These are phyloP conservation scores for Lonicera japonica DNA, from an alignment of 129 eudicot species.

Conservation along the genomic window DNA sequence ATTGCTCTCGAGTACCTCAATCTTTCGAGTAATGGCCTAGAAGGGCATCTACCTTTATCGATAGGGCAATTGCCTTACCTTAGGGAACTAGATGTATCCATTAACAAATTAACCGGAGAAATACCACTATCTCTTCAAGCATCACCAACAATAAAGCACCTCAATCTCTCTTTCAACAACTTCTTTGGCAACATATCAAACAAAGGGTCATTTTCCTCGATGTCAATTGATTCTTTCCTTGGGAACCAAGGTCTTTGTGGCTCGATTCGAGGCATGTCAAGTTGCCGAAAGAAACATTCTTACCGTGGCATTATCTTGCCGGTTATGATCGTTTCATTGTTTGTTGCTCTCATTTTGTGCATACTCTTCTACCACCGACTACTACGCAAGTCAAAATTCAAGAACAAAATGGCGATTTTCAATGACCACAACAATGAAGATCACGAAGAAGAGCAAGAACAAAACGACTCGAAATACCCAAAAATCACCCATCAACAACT, in stretches of 20 bases:
- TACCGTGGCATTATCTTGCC: slow-evolving; percentile 28
- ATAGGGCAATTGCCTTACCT: slow-evolving; percentile 62
- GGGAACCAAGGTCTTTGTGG: slow-evolving; percentile 69
- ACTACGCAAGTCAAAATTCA: slow-evolving; percentile 28
- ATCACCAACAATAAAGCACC: slow-evolving; percentile 40
- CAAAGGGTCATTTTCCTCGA: slow-evolving; percentile 34
- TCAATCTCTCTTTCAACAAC: slow-evolving; percentile 62
- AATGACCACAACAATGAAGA: slow-evolving; percentile 17
- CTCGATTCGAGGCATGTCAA: slow-evolving; percentile 39
- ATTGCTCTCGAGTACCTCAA: slow-evolving; percentile 71
- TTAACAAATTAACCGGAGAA: slow-evolving; percentile 44
- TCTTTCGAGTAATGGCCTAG: slow-evolving; percentile 44
- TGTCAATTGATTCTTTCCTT: slow-evolving; percentile 43
- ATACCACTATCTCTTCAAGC: slow-evolving; percentile 49
- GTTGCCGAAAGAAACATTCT: slow-evolving; percentile 26
- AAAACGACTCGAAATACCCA: slow-evolving; percentile 34
- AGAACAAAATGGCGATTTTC: slow-evolving; percentile 21
- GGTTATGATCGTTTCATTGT: slow-evolving; percentile 33
- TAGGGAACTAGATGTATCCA: slow-evolving; percentile 54
- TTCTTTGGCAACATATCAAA: slow-evolving; percentile 52
- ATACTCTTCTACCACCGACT: slow-evolving; percentile 29
- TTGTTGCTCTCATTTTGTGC: slow-evolving; percentile 37
- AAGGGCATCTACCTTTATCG: slow-evolving; percentile 49
- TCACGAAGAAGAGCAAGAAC: slow-evolving; percentile 24
- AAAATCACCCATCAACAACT: slow-evolving; percentile 60